Percentiles rank a stretch among this genome's conserved stretches.
Evolutionary conservation across 1,284 basidiomycete species (phyloP).

Genomic region (Naganishia sp.): DNA sequence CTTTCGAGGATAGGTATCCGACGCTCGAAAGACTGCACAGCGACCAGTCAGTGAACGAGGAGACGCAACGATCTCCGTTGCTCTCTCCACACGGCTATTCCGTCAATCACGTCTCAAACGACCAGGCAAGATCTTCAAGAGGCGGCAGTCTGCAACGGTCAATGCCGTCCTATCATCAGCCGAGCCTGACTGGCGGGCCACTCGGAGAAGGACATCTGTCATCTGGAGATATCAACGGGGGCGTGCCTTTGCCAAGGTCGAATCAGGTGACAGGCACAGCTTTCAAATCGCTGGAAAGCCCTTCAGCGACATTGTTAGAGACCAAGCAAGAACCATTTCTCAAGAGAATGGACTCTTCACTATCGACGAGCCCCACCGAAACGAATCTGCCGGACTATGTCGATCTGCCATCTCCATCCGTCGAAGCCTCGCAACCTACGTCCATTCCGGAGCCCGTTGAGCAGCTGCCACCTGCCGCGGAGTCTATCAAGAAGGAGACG

Average conservation of each 20-base stretch:
- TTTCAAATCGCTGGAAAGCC: conserved; percentile 40
- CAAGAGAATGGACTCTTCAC: not conserved
- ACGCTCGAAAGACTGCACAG: conserved; percentile 45
- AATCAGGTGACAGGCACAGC: conserved; percentile 54
- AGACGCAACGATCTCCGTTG: not conserved
- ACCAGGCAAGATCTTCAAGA: not conserved
- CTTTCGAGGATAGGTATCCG: conserved; percentile 51
- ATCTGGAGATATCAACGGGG: conserved; percentile 26
- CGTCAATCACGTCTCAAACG: not conserved
- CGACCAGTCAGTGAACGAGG: conserved; percentile 20
- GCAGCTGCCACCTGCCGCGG: not conserved
- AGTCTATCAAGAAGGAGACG: not conserved
- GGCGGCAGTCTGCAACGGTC: conserved; percentile 13
- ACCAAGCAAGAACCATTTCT: conserved; percentile 17
- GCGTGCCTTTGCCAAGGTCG: conserved; percentile 44
- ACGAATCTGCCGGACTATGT: conserved; percentile 11
- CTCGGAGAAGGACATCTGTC: conserved; percentile 17
- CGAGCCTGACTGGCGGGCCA: conserved; percentile 32
- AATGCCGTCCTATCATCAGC: conserved; percentile 27
- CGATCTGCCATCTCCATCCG: not conserved
- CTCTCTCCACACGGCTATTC: not conserved
- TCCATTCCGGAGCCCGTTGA: not conserved
- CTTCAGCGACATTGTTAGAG: conserved; percentile 8
- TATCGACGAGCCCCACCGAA: conserved; percentile 4
- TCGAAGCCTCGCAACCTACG: conserved; percentile 1